phyloP scores from a whole-genome alignment of 805 yeast species.

The Starmerella cellae region DNA sequence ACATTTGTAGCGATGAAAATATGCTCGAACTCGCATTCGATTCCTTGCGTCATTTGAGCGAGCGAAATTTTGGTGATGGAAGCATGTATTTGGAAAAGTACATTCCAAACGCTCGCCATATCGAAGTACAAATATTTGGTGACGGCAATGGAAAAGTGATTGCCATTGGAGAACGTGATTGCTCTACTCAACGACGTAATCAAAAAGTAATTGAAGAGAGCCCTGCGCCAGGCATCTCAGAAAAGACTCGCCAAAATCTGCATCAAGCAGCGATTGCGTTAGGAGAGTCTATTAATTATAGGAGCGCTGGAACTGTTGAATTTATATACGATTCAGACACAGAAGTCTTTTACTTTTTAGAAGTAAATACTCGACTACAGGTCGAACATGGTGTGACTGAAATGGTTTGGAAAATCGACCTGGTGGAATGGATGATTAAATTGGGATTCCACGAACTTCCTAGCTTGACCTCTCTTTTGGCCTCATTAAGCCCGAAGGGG shows the following conservation, averaged over 20 bases:
- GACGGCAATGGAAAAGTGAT: conserved; percentile 89
- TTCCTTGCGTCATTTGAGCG: conserved; percentile 89
- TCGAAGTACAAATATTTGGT: conserved; percentile 91
- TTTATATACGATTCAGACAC: conserved; percentile 75
- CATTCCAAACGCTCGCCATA: conserved; percentile 89
- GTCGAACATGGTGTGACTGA: conserved; percentile 98
- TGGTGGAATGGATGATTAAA: conserved; percentile 34
- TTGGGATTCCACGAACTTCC: conserved; percentile 91
- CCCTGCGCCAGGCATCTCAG: conserved; percentile 83
- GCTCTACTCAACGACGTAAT: conserved; percentile 99
- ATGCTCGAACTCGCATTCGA: conserved; percentile 78
- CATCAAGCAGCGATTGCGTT: conserved; percentile 86
- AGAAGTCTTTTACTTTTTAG: conserved; percentile 92
- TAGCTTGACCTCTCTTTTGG: conserved; percentile 86
- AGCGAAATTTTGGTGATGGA: conserved; percentile 90
- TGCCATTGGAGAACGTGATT: conserved; percentile 92
- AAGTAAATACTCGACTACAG: conserved; percentile 94
- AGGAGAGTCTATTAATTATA: conserved; percentile 75
- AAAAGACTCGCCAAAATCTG: conserved; percentile 75
- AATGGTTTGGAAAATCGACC: conserved; percentile 94
- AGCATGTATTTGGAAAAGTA: conserved; percentile 95
- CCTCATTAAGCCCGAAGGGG: conserved; percentile 86
- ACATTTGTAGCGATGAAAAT: conserved; percentile 94
- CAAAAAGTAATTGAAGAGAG: conserved; percentile 98
- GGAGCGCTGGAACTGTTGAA: conserved; percentile 98